These are phyloP conservation scores for Melastoma candidum DNA, from an alignment of 441 rosid species.

Conservation along the genomic window DNA sequence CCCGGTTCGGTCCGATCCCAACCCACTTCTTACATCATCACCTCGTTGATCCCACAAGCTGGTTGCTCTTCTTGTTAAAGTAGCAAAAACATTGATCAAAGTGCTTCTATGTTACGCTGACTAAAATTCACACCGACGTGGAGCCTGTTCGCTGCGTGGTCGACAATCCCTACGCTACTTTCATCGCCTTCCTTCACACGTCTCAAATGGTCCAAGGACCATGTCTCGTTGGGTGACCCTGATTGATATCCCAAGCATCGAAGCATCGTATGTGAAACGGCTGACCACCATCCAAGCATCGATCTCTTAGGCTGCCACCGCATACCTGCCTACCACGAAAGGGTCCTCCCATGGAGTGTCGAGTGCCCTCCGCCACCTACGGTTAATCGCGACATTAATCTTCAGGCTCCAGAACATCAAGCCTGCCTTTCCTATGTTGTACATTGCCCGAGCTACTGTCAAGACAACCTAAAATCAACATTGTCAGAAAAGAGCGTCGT, in stretches of 20 bases:
- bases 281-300: conserved; percentile 36
- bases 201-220: conserved; percentile 33
- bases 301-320: conserved; percentile 34
- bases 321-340: conserved; percentile 27
- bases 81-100: too few relatives aligned
- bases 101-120: too few relatives aligned
- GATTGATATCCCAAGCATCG: too few relatives aligned
- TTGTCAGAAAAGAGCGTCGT: background rate
- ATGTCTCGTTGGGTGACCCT: conserved; percentile 37
- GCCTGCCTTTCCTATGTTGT: conserved; percentile 34
- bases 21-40: too few relatives aligned
- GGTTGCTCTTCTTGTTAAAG: too few relatives aligned
- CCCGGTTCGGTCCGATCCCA: too few relatives aligned
- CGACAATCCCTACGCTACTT: conserved; percentile 35
- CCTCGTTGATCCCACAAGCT: too few relatives aligned
- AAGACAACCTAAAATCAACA: conserved; percentile 25
- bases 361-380: conserved; percentile 39
- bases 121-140: conserved; percentile 8
- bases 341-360: conserved; percentile 58
- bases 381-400: conserved; percentile 35
- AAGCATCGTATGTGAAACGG: conserved; percentile 30
- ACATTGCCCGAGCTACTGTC: conserved; percentile 42
- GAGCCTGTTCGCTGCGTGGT: conserved; percentile 21
- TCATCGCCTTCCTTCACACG: conserved; percentile 41
- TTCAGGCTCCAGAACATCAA: conserved; percentile 44